Base-by-base conservation (phyloP, 1,284 basidiomycete genomes). In the Lentinus polychrous region DNA sequence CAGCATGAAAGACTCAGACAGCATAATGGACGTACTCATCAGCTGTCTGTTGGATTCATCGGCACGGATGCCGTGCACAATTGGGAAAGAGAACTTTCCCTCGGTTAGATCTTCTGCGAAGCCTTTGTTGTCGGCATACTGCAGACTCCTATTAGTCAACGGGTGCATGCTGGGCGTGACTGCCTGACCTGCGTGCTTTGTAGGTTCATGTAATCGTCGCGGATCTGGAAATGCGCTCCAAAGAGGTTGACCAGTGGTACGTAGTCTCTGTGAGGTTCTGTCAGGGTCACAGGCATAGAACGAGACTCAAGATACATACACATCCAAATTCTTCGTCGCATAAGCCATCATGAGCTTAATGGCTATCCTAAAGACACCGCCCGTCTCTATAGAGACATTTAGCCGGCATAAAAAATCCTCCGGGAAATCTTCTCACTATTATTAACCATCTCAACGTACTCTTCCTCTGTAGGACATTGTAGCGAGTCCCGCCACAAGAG, bases 171-270 rank as follows among this genome's bases (percentile, higher is more conserved):
- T 32, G 27, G n/a, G 22, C 3, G 27, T 22, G 8, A 22, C 15
- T 20, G 34, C 53, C 8, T 56, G 33, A 91, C 92, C 71, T 91
- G 79, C 20, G 78, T 78, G 42, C 87, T 92, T 59, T 94, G 86
- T 31, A 99, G 71, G 63, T 99, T 99, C 86, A 96, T 91, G 52
- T 95, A 92, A 64, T 99, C 95, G 63, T 99, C 96, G 20, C 94
- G 75, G 55, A 99, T 96, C 66, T 99, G 96, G 65, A 95, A 98
- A 60, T 85, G 90, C 12, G 98, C 80, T 1, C 95, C 93, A 54
- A 99, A 89, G 8, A 98, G 76, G 64, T 97, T 97, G 49, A 95
- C 91, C 1, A 99, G 76, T 0, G 94, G 93, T 1, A 97, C 79
- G 53, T 89, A 95, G 65, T 95, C 81, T 15, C 93, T 96, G 52